A percentile compares a stretch with the other conserved stretches of the same genome.
phyloP scores from a whole-genome alignment of 495 filamentous ascomycete species.

The Durotheca rogersii region DNA sequence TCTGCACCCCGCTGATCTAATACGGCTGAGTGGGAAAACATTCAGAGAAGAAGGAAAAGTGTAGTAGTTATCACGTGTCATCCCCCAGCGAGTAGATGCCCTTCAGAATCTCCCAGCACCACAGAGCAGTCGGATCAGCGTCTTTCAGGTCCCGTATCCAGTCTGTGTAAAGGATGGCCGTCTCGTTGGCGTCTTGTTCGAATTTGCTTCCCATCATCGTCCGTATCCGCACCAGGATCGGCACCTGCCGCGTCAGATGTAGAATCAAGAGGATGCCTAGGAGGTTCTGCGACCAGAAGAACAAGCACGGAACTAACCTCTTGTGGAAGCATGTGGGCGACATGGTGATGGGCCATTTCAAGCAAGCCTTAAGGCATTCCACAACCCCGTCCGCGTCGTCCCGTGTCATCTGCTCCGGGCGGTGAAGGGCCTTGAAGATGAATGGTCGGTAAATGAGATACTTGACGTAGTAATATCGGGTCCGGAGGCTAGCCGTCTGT shows the following conservation, averaged over 20 bases:
- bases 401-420: conserved; percentile 52
- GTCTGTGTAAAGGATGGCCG: conserved; percentile 51
- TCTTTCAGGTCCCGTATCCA: conserved; percentile 56
- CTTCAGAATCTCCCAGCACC: conserved; percentile 55
- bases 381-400: conserved; percentile 53
- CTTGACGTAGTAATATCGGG: conserved; percentile 60
- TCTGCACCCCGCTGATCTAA: neutral
- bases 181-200: conserved; percentile 49
- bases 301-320: conserved; percentile 56
- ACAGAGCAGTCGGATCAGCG: conserved; percentile 49
- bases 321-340: conserved; percentile 56
- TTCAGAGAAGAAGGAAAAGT: neutral
- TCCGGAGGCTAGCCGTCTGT: conserved; percentile 56
- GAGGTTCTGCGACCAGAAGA: conserved; percentile 61
- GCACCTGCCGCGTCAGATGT: conserved; percentile 51
- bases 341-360: conserved; percentile 60
- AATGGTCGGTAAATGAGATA: conserved; percentile 61
- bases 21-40: neutral
- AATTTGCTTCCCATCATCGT: conserved; percentile 46
- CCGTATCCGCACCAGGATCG: conserved; percentile 48
- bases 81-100: conserved; percentile 46
- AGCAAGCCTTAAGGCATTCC: conserved; percentile 51
- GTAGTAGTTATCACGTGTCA: conserved; percentile 17
- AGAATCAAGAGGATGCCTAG: conserved; percentile 57
- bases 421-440: conserved; percentile 61